Conservation (phyloP, 1,139 yeast species). For the Debaryomyces udenii region DNA sequence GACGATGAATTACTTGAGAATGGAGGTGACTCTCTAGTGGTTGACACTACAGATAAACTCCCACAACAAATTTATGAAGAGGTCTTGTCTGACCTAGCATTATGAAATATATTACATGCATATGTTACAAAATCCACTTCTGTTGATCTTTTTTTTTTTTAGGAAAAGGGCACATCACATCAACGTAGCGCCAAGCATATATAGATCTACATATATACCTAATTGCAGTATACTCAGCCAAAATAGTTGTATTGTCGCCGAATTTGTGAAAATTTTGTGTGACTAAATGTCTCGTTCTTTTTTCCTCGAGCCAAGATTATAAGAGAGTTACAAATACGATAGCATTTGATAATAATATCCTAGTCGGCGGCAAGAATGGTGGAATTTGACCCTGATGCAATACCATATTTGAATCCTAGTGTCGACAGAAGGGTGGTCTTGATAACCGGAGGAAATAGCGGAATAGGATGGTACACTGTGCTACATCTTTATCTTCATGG, state of each 20-base stretch:
- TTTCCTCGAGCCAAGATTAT: background rate
- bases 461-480: slow-evolving; percentile 48
- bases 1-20: slow-evolving; percentile 39
- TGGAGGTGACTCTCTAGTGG: slow-evolving; percentile 41
- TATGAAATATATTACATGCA: background rate
- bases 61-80: slow-evolving; percentile 35
- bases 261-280: background rate
- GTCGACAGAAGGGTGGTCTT: slow-evolving; percentile 42
- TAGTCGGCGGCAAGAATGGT: too few species aligned
- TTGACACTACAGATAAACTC: slow-evolving; percentile 45
- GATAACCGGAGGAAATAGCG: slow-evolving; percentile 50
- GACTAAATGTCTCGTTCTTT: background rate
- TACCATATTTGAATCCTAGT: slow-evolving; percentile 37
- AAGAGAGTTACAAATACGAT: background rate
- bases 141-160: too few species aligned
- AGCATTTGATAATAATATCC: too few species aligned
- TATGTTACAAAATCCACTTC: too few species aligned
- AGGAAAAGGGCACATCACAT: too few species aligned
- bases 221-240: too few species aligned
- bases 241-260: too few species aligned
- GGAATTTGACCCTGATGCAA: slow-evolving; percentile 26
- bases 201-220: too few species aligned
- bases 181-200: too few species aligned
- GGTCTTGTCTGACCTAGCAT: slow-evolving; percentile 10
- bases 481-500: slow-evolving; percentile 49